phyloP scores from a whole-genome alignment of 2,329 filamentous ascomycete species.

The Monilinia laxa region DNA sequence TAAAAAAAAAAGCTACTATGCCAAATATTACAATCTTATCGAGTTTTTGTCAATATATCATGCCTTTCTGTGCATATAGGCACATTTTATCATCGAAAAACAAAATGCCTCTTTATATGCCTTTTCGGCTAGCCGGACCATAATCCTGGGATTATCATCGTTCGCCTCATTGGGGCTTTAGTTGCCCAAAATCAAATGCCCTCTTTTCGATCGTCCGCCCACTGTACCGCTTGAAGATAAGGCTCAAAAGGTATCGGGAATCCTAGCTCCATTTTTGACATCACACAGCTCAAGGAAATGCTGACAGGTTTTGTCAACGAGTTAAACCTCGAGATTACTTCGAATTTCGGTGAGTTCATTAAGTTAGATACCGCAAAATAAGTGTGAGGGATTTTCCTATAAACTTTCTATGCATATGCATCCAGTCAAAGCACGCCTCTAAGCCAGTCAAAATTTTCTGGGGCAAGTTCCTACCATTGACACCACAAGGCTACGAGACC shows the following conservation, averaged over 20 bases:
- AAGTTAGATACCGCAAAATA: conserved; percentile 14
- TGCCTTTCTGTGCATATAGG: conserved; percentile 23
- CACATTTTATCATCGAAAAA: background rate
- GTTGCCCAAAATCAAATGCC: conserved; percentile 17
- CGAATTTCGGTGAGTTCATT: conserved; percentile 19
- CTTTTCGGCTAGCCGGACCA: conserved; percentile 17
- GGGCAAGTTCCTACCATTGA: background rate
- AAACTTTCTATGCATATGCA: conserved; percentile 18
- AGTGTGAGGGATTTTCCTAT: conserved; percentile 3
- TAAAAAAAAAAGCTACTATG: background rate
- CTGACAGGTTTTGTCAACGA: conserved; percentile 9
- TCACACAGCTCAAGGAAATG: conserved; percentile 11
- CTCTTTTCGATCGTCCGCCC: background rate
- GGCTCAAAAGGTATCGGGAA: conserved; percentile 7
- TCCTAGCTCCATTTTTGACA: conserved; percentile 10
- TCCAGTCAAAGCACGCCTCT: background rate
- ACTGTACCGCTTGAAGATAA: conserved; percentile 7
- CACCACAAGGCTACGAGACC: background rate
- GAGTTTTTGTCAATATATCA: background rate
- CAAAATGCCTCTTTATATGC: conserved; percentile 13
- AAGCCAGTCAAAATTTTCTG: conserved; percentile 14
- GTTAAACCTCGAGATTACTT: background rate
- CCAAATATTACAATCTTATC: background rate
- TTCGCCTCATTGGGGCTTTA: conserved; percentile 22
- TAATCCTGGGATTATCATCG: conserved; percentile 10